Percentiles rank a stretch among this genome's conserved stretches.
Conservation (phyloP, 768 basidiomycete species). For the Suillus fuscotomentosus region DNA sequence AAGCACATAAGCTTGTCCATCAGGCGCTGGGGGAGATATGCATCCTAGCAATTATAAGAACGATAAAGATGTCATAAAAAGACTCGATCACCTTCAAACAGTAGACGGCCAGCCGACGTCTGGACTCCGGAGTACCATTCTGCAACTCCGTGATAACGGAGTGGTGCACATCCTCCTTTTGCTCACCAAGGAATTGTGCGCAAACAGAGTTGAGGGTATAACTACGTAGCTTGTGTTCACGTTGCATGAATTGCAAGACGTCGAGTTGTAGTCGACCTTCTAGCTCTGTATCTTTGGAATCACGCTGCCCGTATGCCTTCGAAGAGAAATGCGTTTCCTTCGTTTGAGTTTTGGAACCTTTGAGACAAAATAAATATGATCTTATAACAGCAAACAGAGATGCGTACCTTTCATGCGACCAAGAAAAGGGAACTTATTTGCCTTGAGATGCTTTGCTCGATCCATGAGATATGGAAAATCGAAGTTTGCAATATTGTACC, state of each 20-base stretch:
- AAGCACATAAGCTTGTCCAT: slow-evolving; percentile 99
- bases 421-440: slow-evolving; percentile 64
- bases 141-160: slow-evolving; percentile 98
- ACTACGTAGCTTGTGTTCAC: slow-evolving; percentile 95
- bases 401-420: slow-evolving; percentile 71
- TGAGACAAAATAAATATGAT: slow-evolving; percentile 8
- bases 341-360: slow-evolving; percentile 73
- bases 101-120: slow-evolving; percentile 92
- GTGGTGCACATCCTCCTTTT: slow-evolving; percentile 98
- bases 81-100: slow-evolving; percentile 77
- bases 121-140: slow-evolving; percentile 92
- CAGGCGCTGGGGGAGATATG: slow-evolving; percentile 93
- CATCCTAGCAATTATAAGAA: slow-evolving; percentile 59
- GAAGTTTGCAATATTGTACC: slow-evolving; percentile 93
- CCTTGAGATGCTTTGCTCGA: slow-evolving; percentile 81
- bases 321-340: slow-evolving; percentile 98
- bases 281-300: slow-evolving; percentile 89
- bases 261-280: slow-evolving; percentile 96
- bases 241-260: slow-evolving; percentile 96
- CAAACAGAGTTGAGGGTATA: slow-evolving; percentile 99
- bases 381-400: background rate
- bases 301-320: slow-evolving; percentile 94
- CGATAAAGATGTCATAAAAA: background rate
- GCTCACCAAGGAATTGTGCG: slow-evolving; percentile 95
- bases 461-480: slow-evolving; percentile 97